A percentile compares a stretch with the other conserved stretches of the same genome.
These are phyloP conservation scores for Pyrus betulifolia DNA, from an alignment of 306 rosid genomes.

Conservation along the genomic window DNA sequence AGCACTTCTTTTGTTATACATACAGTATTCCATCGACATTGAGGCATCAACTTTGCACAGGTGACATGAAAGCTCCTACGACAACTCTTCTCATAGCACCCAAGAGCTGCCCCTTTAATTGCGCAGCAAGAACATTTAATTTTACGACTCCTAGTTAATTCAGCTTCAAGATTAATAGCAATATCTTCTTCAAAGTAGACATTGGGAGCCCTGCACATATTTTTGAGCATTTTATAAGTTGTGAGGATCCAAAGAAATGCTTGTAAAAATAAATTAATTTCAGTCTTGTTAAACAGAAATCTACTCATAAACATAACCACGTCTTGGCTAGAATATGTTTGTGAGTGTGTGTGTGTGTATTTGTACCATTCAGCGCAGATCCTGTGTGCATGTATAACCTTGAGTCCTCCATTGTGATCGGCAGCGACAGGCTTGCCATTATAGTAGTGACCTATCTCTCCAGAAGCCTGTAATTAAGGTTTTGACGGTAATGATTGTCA, in stretches of 20 bases:
- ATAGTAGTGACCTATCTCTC: conserved; percentile 55
- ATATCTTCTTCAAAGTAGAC: conserved; percentile 68
- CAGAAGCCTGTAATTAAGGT: conserved; percentile 57
- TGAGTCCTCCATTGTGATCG: conserved; percentile 43
- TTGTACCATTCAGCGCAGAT: conserved; percentile 80
- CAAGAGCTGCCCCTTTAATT: conserved; percentile 81
- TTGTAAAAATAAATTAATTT: background rate
- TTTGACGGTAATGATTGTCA: conserved; percentile 1
- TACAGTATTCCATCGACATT: conserved; percentile 92
- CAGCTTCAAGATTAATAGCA: conserved; percentile 85
- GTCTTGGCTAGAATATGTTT: background rate
- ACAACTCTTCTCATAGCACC: conserved; percentile 77
- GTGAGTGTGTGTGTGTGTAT: background rate
- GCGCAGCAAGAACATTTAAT: conserved; percentile 85
- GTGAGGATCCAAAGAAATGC: background rate
- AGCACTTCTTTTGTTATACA: conserved; percentile 6
- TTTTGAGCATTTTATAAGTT: conserved; percentile 11
- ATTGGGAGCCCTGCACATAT: conserved; percentile 77
- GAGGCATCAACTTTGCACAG: conserved; percentile 74
- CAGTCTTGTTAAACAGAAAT: background rate
- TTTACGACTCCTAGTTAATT: conserved; percentile 72
- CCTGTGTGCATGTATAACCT: conserved; percentile 75
- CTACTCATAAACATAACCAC: background rate
- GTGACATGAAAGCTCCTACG: conserved; percentile 87
- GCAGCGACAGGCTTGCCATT: conserved; percentile 51